Base-by-base conservation (phyloP, 164 flowering plant species). In the Aristolochia californica region DNA sequence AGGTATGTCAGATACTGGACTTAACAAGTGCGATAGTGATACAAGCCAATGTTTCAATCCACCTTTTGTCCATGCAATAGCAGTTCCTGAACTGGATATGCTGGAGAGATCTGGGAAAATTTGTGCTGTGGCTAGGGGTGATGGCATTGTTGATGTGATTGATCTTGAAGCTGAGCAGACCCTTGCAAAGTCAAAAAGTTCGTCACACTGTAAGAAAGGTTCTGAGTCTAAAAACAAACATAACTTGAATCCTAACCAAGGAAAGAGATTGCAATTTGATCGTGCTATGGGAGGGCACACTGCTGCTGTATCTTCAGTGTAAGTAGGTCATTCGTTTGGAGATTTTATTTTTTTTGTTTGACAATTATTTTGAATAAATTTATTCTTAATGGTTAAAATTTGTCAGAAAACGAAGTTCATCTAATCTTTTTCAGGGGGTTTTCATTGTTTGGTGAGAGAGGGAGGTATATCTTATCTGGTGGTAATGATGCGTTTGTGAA, bases 51-150 rank as follows among this genome's bases (percentile, higher is more conserved):
- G 78, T 64, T 75, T 72, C 56, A 93, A 93, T 70, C 97, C 97
- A 58, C 84, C 99, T 45, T 93, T 93, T 74, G 78, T 93, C 65
- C 99, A 93, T 70, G 76, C 97, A 23, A 48, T 89, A 70, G 83
- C 83, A 34, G 75, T 85, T 65, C 95, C 97, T 45, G 88, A 85
- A 45, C 66, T 56, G 56, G 95, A 87, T 62, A 83, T 85, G 85
- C 55, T 83, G 57, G 88, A 79, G 15, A 79, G 64, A 63, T 48
- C 79, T 18, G 85, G 70, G 49, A 84, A 78, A 63, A 59, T 84
- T 53, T 89, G 97, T 68, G 89, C 70, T 20, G 97, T 83, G 45
- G 99, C 87, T 45, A 77, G 87, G 61, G 99, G 96, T 38, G 99
- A 93, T 72, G 97, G 96, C 45, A 75, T 72, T 62, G 82, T 87